Base-by-base conservation (phyloP, 306 rosid genomes). In the Inga laurina region DNA sequence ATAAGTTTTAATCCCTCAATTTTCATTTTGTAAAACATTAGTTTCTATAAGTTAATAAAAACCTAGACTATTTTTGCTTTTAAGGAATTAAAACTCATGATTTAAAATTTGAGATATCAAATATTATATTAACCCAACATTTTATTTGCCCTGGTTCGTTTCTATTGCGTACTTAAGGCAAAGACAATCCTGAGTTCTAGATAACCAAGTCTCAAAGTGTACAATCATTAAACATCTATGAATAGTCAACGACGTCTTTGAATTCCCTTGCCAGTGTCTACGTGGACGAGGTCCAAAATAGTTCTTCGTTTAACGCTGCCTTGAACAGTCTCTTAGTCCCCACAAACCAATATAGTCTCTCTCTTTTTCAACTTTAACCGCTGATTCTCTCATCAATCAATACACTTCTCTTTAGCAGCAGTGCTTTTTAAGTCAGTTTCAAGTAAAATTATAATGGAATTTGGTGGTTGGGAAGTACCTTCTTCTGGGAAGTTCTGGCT, bases 371-470 rank as follows among this genome's bases (percentile, higher is more conserved):
- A 70, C 78, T 61, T 46, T 39, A 44, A 34, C 10, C 4, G 8
- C 48, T 51, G 76, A 10, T 49, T 37, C 76, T 67, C 35, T 74
- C 69, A 45, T 22, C 49, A 54, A 66, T 30, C 49, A 56, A 35
- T 52, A 21, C 65, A 57, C 72, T 72, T 18, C 1, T 35, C 24
- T 67, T 77, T 65, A 51, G 7, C 34, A 51, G 11, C 44, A n/a
- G 51, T 73, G 77, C 73, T 43, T 77, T 85, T 74, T 10, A 72
- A 77, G 70, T 30, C 44, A 78, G 30, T 67, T 67, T 56, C 27
- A 22, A 46, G 51, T 78, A 45, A 65, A 70, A 65, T 81, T 21
- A 48, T 51, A 19, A 7, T n/a, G 46, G 13, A 64, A 70, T 48
- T 32, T 18, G 16, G 64, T 39, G 30, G 54, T 41, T 57, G 75